Conservation (phyloP, 805 yeast genomes). For the Cyberlindnera galapagoensis region DNA sequence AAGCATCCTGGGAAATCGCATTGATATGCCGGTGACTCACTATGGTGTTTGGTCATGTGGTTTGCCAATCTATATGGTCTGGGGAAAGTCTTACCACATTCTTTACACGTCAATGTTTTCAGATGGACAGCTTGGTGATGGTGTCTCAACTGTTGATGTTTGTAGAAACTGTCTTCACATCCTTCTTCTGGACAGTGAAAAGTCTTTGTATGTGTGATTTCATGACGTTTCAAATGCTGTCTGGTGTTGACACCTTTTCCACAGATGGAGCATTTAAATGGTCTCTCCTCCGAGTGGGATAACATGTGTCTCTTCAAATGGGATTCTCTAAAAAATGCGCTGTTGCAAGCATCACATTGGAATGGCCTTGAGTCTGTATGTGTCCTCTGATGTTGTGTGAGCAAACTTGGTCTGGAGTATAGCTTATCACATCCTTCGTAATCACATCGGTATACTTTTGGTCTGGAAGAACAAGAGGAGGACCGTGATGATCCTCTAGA, state of each 20-base stretch:
- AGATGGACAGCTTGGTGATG: conserved; percentile 64
- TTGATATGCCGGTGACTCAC: conserved; percentile 44
- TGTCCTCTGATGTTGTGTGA: conserved; percentile 73
- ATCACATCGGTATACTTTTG: conserved; percentile 59
- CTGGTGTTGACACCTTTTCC: conserved; percentile 73
- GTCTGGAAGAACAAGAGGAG: conserved; percentile 34
- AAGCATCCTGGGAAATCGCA: conserved; percentile 62
- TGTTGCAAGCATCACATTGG: conserved; percentile 56
- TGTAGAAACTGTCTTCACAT: conserved; percentile 65
- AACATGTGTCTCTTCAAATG: conserved; percentile 71
- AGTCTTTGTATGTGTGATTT: conserved; percentile 67
- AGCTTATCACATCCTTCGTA: conserved; percentile 65
- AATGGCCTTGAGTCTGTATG: conserved; percentile 81
- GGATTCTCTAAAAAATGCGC: conserved; percentile 66
- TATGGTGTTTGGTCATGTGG: conserved; percentile 65
- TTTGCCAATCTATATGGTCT: conserved; percentile 59
- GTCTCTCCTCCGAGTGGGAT: conserved; percentile 61
- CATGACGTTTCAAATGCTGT: conserved; percentile 83
- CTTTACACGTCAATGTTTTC: conserved; percentile 44
- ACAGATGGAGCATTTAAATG: conserved; percentile 67
- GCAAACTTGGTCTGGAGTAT: conserved; percentile 72
- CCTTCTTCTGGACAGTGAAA: conserved; percentile 53
- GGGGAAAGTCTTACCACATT: conserved; percentile 58
- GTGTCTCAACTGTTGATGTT: conserved; percentile 68
- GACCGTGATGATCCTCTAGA: conserved; percentile 22